Conservation (phyloP, 2,329 filamentous ascomycete species). For the Podosphaera xanthii region DNA sequence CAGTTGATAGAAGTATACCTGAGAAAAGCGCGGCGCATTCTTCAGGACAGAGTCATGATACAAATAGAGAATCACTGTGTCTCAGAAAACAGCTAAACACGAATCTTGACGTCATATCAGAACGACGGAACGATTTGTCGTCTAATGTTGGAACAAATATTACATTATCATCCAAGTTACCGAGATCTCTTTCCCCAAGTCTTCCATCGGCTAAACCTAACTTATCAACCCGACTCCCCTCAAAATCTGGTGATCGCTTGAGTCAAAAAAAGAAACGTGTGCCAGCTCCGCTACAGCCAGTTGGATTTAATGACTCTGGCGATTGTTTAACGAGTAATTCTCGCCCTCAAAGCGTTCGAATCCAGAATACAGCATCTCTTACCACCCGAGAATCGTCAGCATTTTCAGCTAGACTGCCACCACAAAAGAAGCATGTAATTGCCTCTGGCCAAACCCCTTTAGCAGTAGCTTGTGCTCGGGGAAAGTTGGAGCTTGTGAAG, state of each 20-base stretch:
- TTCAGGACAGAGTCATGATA: background rate
- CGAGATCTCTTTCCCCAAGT: conserved; percentile 34
- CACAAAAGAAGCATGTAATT: conserved; percentile 72
- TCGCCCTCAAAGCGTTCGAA: conserved; percentile 32
- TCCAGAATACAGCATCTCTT: conserved; percentile 31
- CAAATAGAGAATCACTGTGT: background rate
- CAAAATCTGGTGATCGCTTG: conserved; percentile 30
- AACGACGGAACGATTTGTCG: conserved; percentile 6
- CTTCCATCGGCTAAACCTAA: conserved; percentile 36
- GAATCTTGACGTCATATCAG: conserved; percentile 8
- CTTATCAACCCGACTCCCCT: conserved; percentile 37
- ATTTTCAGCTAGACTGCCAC: conserved; percentile 43
- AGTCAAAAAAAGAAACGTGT: conserved; percentile 36
- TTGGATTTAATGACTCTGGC: conserved; percentile 46
- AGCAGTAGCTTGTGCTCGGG: conserved; percentile 71
- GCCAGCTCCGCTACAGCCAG: conserved; percentile 35
- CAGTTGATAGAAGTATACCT: conserved; percentile 13
- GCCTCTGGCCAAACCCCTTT: conserved; percentile 79
- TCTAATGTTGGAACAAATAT: conserved; percentile 6
- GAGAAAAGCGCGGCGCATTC: conserved; percentile 19
- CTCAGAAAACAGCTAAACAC: conserved; percentile 11
- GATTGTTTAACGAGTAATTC: conserved; percentile 39
- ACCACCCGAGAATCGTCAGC: conserved; percentile 34
- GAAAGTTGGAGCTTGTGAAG: conserved; percentile 60
- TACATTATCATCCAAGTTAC: conserved; percentile 7